A percentile compares a stretch with the other conserved stretches of the same genome.
Conservation (phyloP, 1,284 basidiomycete species). For the Heterobasidion annosum region DNA sequence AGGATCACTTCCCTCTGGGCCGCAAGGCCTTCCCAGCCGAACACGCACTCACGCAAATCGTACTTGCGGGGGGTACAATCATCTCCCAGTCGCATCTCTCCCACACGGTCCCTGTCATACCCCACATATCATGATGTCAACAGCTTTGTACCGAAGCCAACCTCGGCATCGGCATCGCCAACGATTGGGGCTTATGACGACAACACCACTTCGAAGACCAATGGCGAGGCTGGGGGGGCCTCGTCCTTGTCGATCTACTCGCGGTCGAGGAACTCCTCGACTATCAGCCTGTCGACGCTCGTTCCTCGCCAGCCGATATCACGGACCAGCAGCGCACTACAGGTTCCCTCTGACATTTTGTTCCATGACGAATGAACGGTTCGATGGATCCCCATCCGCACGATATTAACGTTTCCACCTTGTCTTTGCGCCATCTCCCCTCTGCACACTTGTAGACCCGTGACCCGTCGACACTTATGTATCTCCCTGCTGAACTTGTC, state of each 20-base stretch:
- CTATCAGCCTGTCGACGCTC: conserved; percentile 46
- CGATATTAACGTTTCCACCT: background rate
- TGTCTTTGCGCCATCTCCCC: background rate
- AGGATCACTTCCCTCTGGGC: conserved; percentile 6
- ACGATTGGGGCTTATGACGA: conserved; percentile 8
- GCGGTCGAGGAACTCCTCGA: conserved; percentile 57
- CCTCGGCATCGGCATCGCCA: conserved; percentile 8
- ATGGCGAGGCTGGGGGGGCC: conserved; percentile 6
- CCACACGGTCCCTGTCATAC: conserved; percentile 18
- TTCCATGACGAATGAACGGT: background rate
- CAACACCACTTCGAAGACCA: conserved; percentile 4
- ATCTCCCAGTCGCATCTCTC: conserved; percentile 19
- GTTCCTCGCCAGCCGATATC: conserved; percentile 33
- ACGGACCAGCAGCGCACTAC: conserved; percentile 20
- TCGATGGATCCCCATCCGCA: background rate
- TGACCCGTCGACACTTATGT: background rate
- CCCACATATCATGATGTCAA: conserved; percentile 12
- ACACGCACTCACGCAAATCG: conserved; percentile 1
- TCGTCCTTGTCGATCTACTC: conserved; percentile 16
- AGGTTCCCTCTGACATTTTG: conserved; percentile 5
- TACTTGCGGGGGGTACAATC: conserved; percentile 15
- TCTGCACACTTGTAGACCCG: background rate
- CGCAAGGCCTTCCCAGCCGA: conserved; percentile 5
- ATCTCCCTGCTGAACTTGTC: background rate
- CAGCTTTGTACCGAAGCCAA: conserved; percentile 2